Evolutionary conservation across 2,329 filamentous ascomycete genomes (phyloP).

Genomic region (Davidsoniella australis): DNA sequence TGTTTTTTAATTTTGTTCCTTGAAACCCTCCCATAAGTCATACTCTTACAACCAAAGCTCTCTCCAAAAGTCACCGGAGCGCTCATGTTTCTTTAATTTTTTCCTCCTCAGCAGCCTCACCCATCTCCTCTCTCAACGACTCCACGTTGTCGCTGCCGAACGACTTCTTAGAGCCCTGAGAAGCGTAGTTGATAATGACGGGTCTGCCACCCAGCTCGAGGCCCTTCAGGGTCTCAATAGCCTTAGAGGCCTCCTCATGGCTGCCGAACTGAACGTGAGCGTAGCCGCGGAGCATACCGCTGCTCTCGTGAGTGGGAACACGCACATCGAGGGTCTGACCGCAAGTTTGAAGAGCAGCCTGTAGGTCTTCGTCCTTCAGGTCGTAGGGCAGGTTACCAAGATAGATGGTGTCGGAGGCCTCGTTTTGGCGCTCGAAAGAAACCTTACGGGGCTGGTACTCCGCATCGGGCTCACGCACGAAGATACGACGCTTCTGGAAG

Average conservation of each 20-base stretch:
- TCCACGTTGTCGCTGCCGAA: too few relatives aligned
- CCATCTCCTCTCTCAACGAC: too few relatives aligned
- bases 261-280: slow-evolving; percentile 68
- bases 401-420: slow-evolving; percentile 39
- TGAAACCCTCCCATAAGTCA: too few relatives aligned
- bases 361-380: slow-evolving; percentile 68
- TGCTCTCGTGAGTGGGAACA: slow-evolving; percentile 65
- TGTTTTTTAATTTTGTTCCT: too few relatives aligned
- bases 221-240: slow-evolving; percentile 34
- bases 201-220: slow-evolving; percentile 47
- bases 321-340: slow-evolving; percentile 58
- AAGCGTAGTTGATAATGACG: slow-evolving; percentile 48
- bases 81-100: too few relatives aligned
- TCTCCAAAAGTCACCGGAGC: too few relatives aligned
- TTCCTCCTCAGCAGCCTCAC: too few relatives aligned
- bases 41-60: too few relatives aligned
- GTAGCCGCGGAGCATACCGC: slow-evolving; percentile 68
- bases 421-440: not conserved
- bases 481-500: slow-evolving; percentile 12
- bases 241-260: slow-evolving; percentile 45
- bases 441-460: slow-evolving; percentile 2
- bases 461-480: slow-evolving; percentile 5
- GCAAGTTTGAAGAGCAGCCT: slow-evolving; percentile 56
- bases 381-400: slow-evolving; percentile 78
- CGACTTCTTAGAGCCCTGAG: not conserved